Percentiles rank a stretch among this genome's conserved stretches.
phyloP scores from a whole-genome alignment of 805 yeast genomes.

The Wickerhamiella nectarea region DNA sequence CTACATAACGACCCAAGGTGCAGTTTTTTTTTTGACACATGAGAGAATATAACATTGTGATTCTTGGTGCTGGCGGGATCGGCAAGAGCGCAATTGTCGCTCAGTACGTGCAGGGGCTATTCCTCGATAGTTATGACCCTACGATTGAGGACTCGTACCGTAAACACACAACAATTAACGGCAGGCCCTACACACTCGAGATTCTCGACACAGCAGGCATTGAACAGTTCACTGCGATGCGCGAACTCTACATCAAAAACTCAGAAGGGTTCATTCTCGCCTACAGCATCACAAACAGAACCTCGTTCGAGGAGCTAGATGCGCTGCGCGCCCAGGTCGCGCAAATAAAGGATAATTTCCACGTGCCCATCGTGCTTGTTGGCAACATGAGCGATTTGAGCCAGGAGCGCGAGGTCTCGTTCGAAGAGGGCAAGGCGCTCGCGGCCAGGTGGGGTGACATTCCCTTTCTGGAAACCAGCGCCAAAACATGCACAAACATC shows the following conservation, averaged over 20 bases:
- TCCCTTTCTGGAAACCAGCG: slow-evolving; percentile 87
- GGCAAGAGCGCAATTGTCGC: slow-evolving; percentile 92
- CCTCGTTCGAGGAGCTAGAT: slow-evolving; percentile 62
- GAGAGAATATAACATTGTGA: slow-evolving; percentile 74
- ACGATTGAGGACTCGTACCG: slow-evolving; percentile 94
- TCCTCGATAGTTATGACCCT: slow-evolving; percentile 86
- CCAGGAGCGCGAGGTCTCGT: slow-evolving; percentile 52
- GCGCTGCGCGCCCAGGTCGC: slow-evolving; percentile 73
- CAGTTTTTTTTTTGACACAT: slow-evolving; percentile 2
- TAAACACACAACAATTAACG: slow-evolving; percentile 78
- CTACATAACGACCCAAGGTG: background rate
- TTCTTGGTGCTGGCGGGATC: slow-evolving; percentile 93
- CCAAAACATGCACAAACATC: slow-evolving; percentile 78
- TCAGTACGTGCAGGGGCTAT: slow-evolving; percentile 81
- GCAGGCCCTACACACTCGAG: slow-evolving; percentile 73
- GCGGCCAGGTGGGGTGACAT: slow-evolving; percentile 80
- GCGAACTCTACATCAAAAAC: slow-evolving; percentile 55
- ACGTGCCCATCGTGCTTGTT: slow-evolving; percentile 78
- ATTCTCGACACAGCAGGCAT: slow-evolving; percentile 87
- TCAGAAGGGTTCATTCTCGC: slow-evolving; percentile 86
- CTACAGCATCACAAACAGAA: slow-evolving; percentile 66
- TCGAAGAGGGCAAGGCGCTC: slow-evolving; percentile 70
- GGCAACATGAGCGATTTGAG: slow-evolving; percentile 85
- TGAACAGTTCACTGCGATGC: slow-evolving; percentile 92
- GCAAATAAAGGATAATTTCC: slow-evolving; percentile 60